Percentiles rank a stretch among this genome's conserved stretches.
These are phyloP conservation scores for Murraya koenigii DNA, from an alignment of 345 rosid genomes.

Conservation along the genomic window DNA sequence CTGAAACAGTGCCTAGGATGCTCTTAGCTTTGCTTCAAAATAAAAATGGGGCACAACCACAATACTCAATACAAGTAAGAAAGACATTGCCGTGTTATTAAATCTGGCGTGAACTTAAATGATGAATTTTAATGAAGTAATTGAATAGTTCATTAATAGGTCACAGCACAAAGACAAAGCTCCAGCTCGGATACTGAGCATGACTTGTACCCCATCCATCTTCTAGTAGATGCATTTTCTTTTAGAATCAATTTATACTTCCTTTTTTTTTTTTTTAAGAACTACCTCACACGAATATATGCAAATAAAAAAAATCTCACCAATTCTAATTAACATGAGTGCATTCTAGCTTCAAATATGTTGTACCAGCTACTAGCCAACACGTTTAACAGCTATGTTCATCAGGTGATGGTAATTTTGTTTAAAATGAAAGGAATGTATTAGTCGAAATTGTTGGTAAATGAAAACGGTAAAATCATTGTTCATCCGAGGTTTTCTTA, in stretches of 20 bases:
- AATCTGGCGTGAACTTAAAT: background rate
- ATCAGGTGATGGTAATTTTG: background rate
- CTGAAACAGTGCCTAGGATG: slow-evolving; percentile 28
- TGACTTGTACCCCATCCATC: background rate
- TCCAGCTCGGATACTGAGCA: background rate
- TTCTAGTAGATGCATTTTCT: background rate
- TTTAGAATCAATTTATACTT: background rate
- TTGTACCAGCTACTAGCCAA: no score
- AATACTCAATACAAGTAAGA: background rate
- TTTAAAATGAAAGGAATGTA: no score
- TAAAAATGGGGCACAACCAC: slow-evolving; percentile 21
- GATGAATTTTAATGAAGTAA: background rate
- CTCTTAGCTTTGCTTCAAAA: slow-evolving; percentile 20
- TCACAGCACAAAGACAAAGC: background rate
- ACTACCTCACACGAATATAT: background rate
- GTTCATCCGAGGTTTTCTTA: no score
- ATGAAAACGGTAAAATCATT: no score
- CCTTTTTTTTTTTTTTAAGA: background rate
- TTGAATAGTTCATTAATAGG: background rate
- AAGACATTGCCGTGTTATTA: slow-evolving; percentile 11
- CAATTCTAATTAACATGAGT: no score
- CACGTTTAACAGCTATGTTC: no score
- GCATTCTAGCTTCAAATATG: no score
- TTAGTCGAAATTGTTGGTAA: no score
- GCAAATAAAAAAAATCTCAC: background rate